Evolutionary conservation across 345 rosid genomes (phyloP), one percentile per base, ranked within the genome.

Genomic region (Anacardium occidentale): DNA sequence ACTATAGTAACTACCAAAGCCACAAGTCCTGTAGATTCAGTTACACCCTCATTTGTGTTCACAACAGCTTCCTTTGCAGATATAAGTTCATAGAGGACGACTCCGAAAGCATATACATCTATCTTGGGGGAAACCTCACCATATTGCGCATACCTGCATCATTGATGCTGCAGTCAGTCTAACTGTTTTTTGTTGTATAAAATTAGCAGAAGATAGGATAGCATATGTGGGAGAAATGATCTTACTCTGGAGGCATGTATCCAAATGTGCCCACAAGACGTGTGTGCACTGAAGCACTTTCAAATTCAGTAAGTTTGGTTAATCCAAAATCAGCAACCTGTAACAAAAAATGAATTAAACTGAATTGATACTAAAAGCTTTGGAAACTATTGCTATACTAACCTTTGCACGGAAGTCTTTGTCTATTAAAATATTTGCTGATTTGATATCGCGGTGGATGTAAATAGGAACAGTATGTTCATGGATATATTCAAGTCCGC

Each of bases 211-310:
- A 5, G 14, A 37, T 15, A 64, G 29, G 10, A 14, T 62, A 2
- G 20, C 29, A 45, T 17, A 63, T 1, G 14, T 2, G 10, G 29
- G 52, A 22, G 20, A 12, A 26, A 2, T 47, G 74, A 70, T 75
- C 90, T 84, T 86, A 92, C 99, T 95, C 99, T 0, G 99, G 99
- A n/a, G 99, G 91, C 99, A 95, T 95, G 79, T 95, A 95, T 76
- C 99, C 99, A 78, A 95, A 95, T 57, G 99, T 95, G 34, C 98
- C 97, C 73, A 91, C 94, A 47, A 93, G 95, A 64, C 92, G 88
- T 32, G 97, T 86, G 9, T 74, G 88, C 9, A 86, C 78, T 0
- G 92, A 85, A 54, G 85, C 11, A 76, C 92, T 77, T 76, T 91
- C 99, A 10, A 88, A 88, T 79, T 92, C 94, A 47, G 96, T 89